Conservation (phyloP, 2,329 filamentous ascomycete genomes). For the Hypoxylon sp. region DNA sequence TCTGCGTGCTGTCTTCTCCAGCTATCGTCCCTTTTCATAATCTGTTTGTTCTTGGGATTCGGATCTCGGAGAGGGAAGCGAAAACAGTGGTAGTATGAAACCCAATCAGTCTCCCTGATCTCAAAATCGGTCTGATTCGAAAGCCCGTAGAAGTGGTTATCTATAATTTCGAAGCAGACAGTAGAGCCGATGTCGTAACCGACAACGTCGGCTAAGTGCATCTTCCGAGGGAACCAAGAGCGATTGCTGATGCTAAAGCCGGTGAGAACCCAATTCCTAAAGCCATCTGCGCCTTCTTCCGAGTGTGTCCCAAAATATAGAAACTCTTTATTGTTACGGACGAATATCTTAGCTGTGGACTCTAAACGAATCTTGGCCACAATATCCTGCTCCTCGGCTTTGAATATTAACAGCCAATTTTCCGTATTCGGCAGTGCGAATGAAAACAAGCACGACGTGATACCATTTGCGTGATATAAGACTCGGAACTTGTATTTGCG, state of each 20-base stretch:
- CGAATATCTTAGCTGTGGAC: constrained; percentile 72
- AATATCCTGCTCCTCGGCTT: constrained; percentile 58
- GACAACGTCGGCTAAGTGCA: constrained; percentile 71
- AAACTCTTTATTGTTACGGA: constrained; percentile 72
- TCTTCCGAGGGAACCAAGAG: constrained; percentile 59
- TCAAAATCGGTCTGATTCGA: constrained; percentile 76
- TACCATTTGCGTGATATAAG: constrained; percentile 69
- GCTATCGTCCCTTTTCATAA: constrained; percentile 63
- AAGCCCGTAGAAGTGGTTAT: constrained; percentile 76
- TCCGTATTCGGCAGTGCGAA: constrained; percentile 57
- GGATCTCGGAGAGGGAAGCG: constrained; percentile 70
- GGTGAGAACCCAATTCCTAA: constrained; percentile 74
- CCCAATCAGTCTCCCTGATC: constrained; percentile 75
- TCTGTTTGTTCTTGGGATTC: constrained; percentile 57
- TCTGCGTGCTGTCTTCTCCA: constrained; percentile 78
- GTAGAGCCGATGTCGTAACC: constrained; percentile 76
- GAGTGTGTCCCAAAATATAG: constrained; percentile 78
- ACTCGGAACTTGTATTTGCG: constrained; percentile 65
- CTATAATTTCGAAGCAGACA: constrained; percentile 79
- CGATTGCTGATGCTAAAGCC: constrained; percentile 63
- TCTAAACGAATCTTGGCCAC: constrained; percentile 60
- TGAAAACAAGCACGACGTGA: constrained; percentile 71
- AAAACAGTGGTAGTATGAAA: constrained; percentile 77
- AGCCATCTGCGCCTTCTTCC: constrained; percentile 65
- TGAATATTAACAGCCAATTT: constrained; percentile 69